Conservation (phyloP, 2,329 filamentous ascomycete species). For the Cladosporium sphaerospermum region DNA sequence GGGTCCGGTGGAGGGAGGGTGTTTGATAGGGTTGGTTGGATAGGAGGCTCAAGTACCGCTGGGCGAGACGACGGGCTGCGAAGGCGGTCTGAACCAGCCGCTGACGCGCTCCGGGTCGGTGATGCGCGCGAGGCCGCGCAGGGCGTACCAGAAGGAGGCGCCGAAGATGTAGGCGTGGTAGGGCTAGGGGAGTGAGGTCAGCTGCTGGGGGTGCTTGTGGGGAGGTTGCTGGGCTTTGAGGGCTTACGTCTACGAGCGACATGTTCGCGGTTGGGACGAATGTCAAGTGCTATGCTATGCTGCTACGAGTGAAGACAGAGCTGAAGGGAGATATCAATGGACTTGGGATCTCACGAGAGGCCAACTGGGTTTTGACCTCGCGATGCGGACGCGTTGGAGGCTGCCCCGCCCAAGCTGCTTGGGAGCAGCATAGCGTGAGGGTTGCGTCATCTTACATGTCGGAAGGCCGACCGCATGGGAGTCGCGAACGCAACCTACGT, state of each 20-base stretch:
- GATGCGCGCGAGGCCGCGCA: slow-evolving; percentile 28
- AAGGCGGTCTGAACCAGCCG: slow-evolving; percentile 30
- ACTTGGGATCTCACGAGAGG: no score
- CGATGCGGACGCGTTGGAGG: no score
- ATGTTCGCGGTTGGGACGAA: slow-evolving; percentile 3
- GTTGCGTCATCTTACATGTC: not conserved
- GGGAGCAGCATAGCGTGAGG: not conserved
- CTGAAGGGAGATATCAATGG: no score
- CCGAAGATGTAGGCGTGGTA: slow-evolving; percentile 24
- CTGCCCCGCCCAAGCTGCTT: not conserved
- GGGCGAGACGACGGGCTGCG: slow-evolving; percentile 19
- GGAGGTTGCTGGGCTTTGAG: not conserved
- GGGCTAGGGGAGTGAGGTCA: slow-evolving; percentile 11
- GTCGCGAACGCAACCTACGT: not conserved
- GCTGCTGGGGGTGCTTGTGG: not conserved
- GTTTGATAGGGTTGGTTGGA: not conserved
- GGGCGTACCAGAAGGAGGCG: slow-evolving; percentile 32
- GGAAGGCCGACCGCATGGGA: not conserved
- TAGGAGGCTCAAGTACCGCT: slow-evolving; percentile 18
- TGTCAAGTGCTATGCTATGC: no score
- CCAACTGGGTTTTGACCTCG: not conserved
- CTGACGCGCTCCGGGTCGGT: slow-evolving; percentile 30
- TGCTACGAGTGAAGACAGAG: no score
- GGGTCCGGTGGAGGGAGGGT: not conserved
- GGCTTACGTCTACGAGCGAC: slow-evolving; percentile 17